These are phyloP conservation scores for Grosmannia serpens DNA, from an alignment of 2,329 filamentous ascomycete species.

Conservation along the genomic window DNA sequence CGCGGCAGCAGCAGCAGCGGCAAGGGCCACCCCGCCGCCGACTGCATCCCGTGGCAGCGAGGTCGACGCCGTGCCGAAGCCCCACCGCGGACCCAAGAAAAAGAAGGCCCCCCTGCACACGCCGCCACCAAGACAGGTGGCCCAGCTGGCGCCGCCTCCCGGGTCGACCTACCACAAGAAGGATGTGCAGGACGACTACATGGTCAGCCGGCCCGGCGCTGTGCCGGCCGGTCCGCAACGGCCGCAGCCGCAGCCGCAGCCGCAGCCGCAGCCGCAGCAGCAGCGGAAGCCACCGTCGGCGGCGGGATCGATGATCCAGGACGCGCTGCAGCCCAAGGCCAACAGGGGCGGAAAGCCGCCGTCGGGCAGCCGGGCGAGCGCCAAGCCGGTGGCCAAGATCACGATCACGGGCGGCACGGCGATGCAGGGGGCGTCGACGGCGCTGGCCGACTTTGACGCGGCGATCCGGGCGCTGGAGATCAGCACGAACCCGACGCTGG, in stretches of 20 bases:
- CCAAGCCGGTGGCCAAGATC: conserved; percentile 29
- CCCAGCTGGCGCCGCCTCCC: conserved; percentile 49
- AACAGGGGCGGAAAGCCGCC: conserved; percentile 34
- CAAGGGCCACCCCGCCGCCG: neutral
- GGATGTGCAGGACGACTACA: conserved; percentile 59
- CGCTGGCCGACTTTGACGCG: conserved; percentile 59
- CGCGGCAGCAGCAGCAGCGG: neutral
- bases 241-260: conserved; percentile 32
- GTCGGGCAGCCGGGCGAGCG: neutral
- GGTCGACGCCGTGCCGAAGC: conserved; percentile 35
- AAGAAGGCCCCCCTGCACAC: conserved; percentile 55
- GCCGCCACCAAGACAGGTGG: conserved; percentile 49
- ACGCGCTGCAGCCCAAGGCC: conserved; percentile 43
- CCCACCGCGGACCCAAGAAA: conserved; percentile 34
- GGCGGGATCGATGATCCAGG: conserved; percentile 71
- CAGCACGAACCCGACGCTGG: conserved; percentile 71
- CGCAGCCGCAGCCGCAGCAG: neutral
- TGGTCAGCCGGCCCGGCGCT: conserved; percentile 33
- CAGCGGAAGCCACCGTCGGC: conserved; percentile 43
- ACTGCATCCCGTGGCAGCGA: neutral
- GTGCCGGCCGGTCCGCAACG: conserved; percentile 16
- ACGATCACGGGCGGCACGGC: conserved; percentile 65
- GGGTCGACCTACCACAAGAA: conserved; percentile 68
- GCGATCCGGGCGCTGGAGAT: conserved; percentile 84
- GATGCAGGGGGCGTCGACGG: conserved; percentile 71